These are phyloP conservation scores for Melanopsichium pennsylvanicum DNA, from an alignment of 1,284 basidiomycete species.

Conservation along the genomic window DNA sequence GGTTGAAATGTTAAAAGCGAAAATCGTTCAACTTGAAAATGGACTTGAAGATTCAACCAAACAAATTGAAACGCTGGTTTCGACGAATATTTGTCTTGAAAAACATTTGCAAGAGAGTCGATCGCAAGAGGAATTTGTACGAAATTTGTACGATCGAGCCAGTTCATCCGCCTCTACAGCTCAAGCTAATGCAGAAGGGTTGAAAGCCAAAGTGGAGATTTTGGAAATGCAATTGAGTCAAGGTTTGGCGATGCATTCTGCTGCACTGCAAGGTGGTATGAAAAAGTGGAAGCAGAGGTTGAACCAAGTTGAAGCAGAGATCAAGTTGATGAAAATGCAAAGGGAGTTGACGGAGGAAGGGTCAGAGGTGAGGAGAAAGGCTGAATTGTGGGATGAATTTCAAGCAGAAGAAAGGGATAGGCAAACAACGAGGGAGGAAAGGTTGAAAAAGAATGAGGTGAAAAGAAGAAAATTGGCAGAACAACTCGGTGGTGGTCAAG, in stretches of 20 bases:
- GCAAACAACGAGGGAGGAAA: constrained; percentile 5
- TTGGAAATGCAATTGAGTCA: constrained; percentile 11
- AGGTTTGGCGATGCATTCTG: constrained; percentile 17
- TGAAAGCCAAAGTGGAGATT: neutral
- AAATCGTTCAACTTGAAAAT: neutral
- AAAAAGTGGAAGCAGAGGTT: constrained; percentile 14
- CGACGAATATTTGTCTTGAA: neutral
- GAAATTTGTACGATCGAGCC: constrained; percentile 31
- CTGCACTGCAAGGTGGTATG: neutral
- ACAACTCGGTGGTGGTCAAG: neutral
- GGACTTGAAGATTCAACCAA: constrained; percentile 1
- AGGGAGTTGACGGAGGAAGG: constrained; percentile 2
- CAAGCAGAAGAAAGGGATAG: constrained; percentile 9
- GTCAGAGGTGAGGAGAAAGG: constrained; percentile 15
- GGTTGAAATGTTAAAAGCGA: neutral
- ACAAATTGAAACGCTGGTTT: constrained; percentile 8
- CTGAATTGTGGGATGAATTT: constrained; percentile 26
- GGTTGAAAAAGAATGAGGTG: constrained; percentile 11
- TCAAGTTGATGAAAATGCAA: neutral
- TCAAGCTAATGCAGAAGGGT: neutral
- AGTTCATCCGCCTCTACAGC: constrained; percentile 5
- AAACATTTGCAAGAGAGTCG: neutral
- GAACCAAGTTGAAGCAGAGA: constrained; percentile 4
- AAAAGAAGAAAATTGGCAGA: neutral
- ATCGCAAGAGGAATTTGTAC: constrained; percentile 32